These are phyloP conservation scores for Puccinia hordei DNA, from an alignment of 1,284 basidiomycete species.

Conservation along the genomic window DNA sequence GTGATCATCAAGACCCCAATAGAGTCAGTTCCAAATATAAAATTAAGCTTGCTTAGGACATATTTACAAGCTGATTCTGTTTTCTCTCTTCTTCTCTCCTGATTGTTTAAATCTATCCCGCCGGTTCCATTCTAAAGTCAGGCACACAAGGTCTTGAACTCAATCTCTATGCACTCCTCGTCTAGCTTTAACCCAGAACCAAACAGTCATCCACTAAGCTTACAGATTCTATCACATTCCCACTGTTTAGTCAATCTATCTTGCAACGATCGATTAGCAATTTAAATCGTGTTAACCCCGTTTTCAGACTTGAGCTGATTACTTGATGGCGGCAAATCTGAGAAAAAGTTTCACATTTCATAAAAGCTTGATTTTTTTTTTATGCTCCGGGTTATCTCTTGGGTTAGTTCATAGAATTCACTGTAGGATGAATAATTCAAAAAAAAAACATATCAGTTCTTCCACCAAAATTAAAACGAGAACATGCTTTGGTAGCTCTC, in stretches of 20 bases:
- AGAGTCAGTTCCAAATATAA: neutral
- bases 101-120: neutral
- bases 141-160: neutral
- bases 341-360: too few relatives aligned
- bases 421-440: too few relatives aligned
- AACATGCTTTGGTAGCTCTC: too few relatives aligned
- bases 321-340: too few relatives aligned
- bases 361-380: too few relatives aligned
- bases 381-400: too few relatives aligned
- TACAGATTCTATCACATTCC: neutral
- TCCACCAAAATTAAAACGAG: too few relatives aligned
- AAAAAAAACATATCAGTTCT: too few relatives aligned
- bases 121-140: neutral
- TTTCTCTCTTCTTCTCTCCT: neutral
- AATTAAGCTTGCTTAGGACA: neutral
- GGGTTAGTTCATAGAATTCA: too few relatives aligned
- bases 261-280: neutral
- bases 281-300: too few relatives aligned
- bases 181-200: conserved; percentile 2
- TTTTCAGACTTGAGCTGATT: too few relatives aligned
- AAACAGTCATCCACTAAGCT: neutral
- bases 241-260: conserved; percentile 15
- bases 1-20: neutral
- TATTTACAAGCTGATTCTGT: neutral
- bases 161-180: neutral